Evolutionary conservation across 345 rosid species (phyloP).

Genomic region (Aegle marmelos): DNA sequence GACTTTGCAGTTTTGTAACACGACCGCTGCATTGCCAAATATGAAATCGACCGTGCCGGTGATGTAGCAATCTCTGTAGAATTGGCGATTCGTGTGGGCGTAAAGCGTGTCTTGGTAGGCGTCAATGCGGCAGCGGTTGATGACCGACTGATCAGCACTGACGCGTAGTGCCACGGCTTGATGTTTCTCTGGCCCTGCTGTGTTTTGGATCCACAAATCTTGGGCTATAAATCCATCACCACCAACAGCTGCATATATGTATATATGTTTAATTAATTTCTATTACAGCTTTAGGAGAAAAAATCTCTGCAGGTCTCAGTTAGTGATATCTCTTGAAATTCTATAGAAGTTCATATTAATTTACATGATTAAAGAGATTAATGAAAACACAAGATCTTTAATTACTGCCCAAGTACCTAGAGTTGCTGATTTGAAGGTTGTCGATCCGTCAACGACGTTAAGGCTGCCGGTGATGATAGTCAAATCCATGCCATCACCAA

Average conservation of each 20-base stretch:
- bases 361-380: too few relatives aligned
- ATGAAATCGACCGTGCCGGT: conserved; percentile 36
- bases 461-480: conserved; percentile 64
- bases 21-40: conserved; percentile 54
- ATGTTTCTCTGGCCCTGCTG: conserved; percentile 72
- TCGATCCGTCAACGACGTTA: conserved; percentile 53
- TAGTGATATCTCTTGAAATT: too few relatives aligned
- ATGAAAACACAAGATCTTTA: too few relatives aligned
- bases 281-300: too few relatives aligned
- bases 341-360: background rate
- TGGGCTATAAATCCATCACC: conserved; percentile 93
- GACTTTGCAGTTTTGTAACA: conserved; percentile 65
- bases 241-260: conserved; percentile 50
- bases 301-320: too few relatives aligned
- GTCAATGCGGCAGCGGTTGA: conserved; percentile 67
- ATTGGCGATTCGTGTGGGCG: conserved; percentile 65
- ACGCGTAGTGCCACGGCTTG: conserved; percentile 89
- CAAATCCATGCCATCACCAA: conserved; percentile 66
- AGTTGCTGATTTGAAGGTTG: conserved; percentile 78
- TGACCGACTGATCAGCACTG: conserved; percentile 70
- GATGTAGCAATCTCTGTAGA: conserved; percentile 60
- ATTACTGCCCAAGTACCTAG: conserved; percentile 40
- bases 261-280: too few relatives aligned
- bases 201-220: conserved; percentile 75
- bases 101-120: conserved; percentile 83